These are phyloP conservation scores for Cladosporium sp. DNA, from an alignment of 2,329 filamentous ascomycete genomes.

Conservation along the genomic window DNA sequence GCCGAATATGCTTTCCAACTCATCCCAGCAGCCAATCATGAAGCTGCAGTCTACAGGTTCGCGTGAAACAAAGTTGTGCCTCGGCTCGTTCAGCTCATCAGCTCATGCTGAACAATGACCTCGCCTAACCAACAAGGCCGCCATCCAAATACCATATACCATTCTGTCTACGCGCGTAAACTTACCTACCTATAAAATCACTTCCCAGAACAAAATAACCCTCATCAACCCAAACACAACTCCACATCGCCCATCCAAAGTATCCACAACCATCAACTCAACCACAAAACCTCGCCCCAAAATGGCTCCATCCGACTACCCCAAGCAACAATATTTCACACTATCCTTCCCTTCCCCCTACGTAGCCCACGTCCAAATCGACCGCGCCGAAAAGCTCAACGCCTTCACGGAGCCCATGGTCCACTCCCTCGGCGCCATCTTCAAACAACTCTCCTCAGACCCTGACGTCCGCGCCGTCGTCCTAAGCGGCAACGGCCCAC, in stretches of 20 bases:
- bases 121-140: background rate
- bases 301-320: constrained; percentile 33
- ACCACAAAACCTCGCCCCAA: background rate
- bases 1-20: background rate
- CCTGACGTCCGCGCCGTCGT: constrained; percentile 74
- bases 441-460: constrained; percentile 71
- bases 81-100: background rate
- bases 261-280: background rate
- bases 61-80: constrained; percentile 1
- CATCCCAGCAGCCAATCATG: constrained; percentile 1
- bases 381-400: constrained; percentile 83
- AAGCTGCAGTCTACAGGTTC: background rate
- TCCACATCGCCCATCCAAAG: background rate
- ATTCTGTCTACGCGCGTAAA: background rate
- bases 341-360: constrained; percentile 70
- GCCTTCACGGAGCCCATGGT: constrained; percentile 85
- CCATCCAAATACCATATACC: background rate
- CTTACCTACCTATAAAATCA: background rate
- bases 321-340: constrained; percentile 66
- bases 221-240: background rate
- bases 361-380: constrained; percentile 91
- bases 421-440: constrained; percentile 74
- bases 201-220: background rate
- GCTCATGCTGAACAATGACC: background rate
- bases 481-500: constrained; percentile 77